Base-by-base conservation (phyloP, 164 flowering plant genomes). In the Macadamia tetraphylla region DNA sequence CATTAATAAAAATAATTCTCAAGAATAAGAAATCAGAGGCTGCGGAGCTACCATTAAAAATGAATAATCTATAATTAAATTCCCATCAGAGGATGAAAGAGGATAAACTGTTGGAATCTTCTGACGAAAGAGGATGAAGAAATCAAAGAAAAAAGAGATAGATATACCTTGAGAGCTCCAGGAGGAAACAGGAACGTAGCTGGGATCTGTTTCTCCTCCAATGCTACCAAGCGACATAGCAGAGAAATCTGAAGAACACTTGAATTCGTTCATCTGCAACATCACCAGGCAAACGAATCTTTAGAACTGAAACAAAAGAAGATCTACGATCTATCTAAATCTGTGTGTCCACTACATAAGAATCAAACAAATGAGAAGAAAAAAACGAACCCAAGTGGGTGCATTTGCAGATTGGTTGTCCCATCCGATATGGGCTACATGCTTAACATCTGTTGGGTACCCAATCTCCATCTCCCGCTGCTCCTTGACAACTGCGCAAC, bases 351-450 rank as follows among this genome's bases (percentile, higher is more conserved):
- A 35, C 3, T 35, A 53, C 1, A 53, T 13, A 17, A 53, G 57
- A 53, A 53, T 12, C 57, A 53, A 46, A 46, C 17, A 53, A 17
- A 14, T 12, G 23, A 23, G 23, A 23, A 23, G 23, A 11, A 9
- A 30, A 53, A 13, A 43, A 63, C 83, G 12, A 79, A 87, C 92
- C 92, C 92, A 87, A 67, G 74, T 70, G 15, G 94, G 94, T 35
- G 84, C 81, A 67, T 63, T 69, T 32, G 80, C 81, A 65, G 87
- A 73, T 23, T 49, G 53, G 53, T 83, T 81, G 67, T 88, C 91
- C 91, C 80, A 84, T 0, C 94, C 94, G 63, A 88, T 83, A 66
- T 88, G 94, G 3, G 94, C 86, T 14, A 87, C 89, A 73, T 88
- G 94, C 63, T 85, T 88, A 15, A 88, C 94, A 75, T 87, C 91